phyloP scores from a whole-genome alignment of 441 rosid species.

The Hura crepitans region DNA sequence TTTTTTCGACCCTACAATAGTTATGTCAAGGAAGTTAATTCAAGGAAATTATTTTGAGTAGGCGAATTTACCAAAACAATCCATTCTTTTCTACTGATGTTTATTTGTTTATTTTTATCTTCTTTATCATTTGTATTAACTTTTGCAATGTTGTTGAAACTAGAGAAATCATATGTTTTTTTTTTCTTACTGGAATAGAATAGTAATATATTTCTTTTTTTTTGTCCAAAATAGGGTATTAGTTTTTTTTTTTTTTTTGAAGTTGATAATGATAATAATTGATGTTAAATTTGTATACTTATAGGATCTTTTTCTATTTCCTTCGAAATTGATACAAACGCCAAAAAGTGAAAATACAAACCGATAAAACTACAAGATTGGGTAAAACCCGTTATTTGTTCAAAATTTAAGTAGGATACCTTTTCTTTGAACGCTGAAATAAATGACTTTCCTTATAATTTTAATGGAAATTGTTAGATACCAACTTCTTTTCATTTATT shows the following conservation, averaged over 20 bases:
- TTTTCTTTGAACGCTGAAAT: neutral
- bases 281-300: neutral
- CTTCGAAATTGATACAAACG: neutral
- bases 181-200: neutral
- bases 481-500: constrained; percentile 12
- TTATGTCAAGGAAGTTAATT: too few species aligned
- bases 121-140: neutral
- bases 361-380: neutral
- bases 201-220: neutral
- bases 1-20: too few species aligned
- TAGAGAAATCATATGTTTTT: neutral
- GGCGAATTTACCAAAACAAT: neutral
- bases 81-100: neutral
- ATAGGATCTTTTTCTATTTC: neutral
- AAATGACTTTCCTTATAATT: constrained; percentile 6
- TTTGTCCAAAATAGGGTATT: too few species aligned
- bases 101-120: neutral
- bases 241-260: too few species aligned
- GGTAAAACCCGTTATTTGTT: neutral
- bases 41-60: too few species aligned
- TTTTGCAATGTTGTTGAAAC: neutral
- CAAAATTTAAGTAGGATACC: neutral
- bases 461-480: constrained; percentile 10
- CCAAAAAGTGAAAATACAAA: neutral
- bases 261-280: neutral